Evolutionary conservation across 768 basidiomycete genomes (phyloP).

Genomic region (Tricholoma sp.): DNA sequence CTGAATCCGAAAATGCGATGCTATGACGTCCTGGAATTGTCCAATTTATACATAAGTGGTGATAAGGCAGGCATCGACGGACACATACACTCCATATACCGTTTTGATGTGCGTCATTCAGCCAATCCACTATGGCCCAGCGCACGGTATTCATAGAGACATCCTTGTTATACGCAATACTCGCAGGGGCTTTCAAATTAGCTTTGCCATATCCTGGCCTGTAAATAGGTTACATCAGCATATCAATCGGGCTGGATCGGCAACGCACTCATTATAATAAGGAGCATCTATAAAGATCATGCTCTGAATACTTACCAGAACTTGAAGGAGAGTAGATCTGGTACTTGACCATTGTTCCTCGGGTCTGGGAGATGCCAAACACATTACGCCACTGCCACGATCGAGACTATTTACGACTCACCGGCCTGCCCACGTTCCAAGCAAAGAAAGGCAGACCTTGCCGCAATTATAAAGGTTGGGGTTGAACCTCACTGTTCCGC

Average conservation of each 20-base stretch:
- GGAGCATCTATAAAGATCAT: constrained; percentile 53
- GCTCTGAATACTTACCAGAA: constrained; percentile 52
- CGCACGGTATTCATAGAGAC: constrained; percentile 37
- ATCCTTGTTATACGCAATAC: constrained; percentile 43
- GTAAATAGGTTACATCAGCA: not conserved
- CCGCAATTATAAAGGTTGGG: constrained; percentile 47
- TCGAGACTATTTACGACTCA: constrained; percentile 16
- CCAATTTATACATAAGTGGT: constrained; percentile 1
- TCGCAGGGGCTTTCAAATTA: constrained; percentile 26
- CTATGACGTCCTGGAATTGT: constrained; percentile 40
- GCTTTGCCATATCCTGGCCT: constrained; percentile 48
- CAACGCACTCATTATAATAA: constrained; percentile 51
- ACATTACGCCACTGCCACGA: not conserved
- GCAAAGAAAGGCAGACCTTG: constrained; percentile 50
- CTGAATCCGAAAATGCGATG: constrained; percentile 41
- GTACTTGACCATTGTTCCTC: constrained; percentile 38
- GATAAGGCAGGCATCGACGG: constrained; percentile 11
- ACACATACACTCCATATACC: constrained; percentile 43
- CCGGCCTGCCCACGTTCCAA: constrained; percentile 54
- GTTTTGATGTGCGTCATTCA: constrained; percentile 34
- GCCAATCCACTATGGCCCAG: constrained; percentile 54
- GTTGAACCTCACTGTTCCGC: constrained; percentile 48
- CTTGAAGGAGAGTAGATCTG: constrained; percentile 52
- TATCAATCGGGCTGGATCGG: not conserved
- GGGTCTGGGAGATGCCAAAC: constrained; percentile 16